Evolutionary conservation across 305 asterid genomes (phyloP).

Genomic region (Stenogyne calaminthoides): DNA sequence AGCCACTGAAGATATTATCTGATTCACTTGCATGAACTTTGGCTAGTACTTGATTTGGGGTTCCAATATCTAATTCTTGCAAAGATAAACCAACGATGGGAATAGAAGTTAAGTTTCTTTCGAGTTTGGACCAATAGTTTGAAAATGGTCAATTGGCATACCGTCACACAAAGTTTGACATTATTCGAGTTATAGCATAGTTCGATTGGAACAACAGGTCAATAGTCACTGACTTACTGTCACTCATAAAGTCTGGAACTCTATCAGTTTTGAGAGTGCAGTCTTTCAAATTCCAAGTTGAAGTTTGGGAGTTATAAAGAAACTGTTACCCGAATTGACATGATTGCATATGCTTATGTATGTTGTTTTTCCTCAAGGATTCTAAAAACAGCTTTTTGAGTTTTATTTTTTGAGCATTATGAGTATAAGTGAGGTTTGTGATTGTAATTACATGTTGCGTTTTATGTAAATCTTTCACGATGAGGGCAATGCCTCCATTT

Average conservation of each 20-base stretch:
- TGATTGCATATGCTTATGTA: not conserved
- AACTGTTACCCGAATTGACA: not conserved
- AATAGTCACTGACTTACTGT: too few species aligned
- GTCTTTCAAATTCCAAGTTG: not conserved
- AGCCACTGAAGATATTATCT: conserved; percentile 8
- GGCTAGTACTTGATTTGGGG: not conserved
- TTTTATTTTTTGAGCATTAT: not conserved
- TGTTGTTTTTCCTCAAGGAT: not conserved
- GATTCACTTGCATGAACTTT: not conserved
- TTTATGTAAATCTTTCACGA: not conserved
- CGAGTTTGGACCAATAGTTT: not conserved
- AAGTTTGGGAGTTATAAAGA: not conserved
- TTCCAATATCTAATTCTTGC: not conserved
- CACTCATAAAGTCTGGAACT: too few species aligned
- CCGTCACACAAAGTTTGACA: not conserved
- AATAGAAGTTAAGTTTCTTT: not conserved
- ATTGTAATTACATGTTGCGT: not conserved
- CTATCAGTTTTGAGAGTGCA: not conserved
- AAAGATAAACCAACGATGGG: not conserved
- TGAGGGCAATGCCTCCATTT: not conserved
- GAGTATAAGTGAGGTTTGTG: not conserved
- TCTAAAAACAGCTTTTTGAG: conserved; percentile 2
- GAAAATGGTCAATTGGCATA: not conserved
- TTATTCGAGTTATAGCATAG: not conserved
- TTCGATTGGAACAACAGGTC: not conserved